Conservation (phyloP, 345 rosid species). For the Syzygium aqueum region DNA sequence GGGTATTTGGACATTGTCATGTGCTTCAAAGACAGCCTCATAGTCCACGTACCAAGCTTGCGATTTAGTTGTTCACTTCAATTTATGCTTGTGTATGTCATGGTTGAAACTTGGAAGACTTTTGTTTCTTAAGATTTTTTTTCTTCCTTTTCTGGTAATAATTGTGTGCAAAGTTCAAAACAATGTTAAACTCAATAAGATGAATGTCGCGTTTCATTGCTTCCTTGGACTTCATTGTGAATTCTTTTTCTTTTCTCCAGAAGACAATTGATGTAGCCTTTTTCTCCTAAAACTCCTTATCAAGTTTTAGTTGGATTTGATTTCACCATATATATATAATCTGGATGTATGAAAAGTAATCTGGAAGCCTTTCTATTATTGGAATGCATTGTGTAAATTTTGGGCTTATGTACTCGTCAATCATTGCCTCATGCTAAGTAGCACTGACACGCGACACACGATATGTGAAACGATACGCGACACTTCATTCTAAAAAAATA, state of each 20-base stretch:
- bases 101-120: background rate
- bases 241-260: too few relatives aligned
- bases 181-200: background rate
- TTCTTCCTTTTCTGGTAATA: too few relatives aligned
- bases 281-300: background rate
- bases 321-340: too few relatives aligned
- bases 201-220: background rate
- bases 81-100: slow-evolving; percentile 22
- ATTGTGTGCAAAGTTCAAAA: background rate
- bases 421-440: background rate
- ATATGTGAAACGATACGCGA: too few relatives aligned
- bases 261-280: too few relatives aligned
- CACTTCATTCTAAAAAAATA: too few relatives aligned
- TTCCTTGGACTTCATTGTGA: background rate
- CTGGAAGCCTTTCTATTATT: background rate
- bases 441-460: too few relatives aligned
- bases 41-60: slow-evolving; percentile 25
- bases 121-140: background rate
- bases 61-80: slow-evolving; percentile 45
- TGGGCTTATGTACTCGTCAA: background rate
- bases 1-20: slow-evolving; percentile 23
- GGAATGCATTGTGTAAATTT: background rate
- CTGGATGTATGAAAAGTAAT: background rate
- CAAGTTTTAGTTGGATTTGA: too few relatives aligned
- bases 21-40: slow-evolving; percentile 31